Base-by-base conservation (phyloP, 306 rosid species). In the Senna tora region DNA sequence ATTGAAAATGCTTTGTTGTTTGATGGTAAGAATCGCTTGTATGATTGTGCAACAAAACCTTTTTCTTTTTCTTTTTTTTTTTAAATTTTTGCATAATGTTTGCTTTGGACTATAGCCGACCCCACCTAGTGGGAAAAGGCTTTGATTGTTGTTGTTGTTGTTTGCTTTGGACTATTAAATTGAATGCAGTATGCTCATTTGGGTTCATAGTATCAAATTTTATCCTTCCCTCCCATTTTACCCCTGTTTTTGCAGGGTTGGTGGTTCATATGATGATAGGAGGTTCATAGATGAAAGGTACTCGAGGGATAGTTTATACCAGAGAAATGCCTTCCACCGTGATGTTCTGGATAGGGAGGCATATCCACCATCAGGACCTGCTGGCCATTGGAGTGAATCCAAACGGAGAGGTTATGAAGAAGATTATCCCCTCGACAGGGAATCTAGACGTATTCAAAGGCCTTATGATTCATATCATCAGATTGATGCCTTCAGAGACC, bases 331-430 rank as follows among this genome's bases (percentile, higher is more conserved):
- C 53, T 86, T 86, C 73, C 95, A 72, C 59, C 91, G 73, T 67
- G 96, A 94, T 56, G 77, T 73, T 80, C 50, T 86, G 80, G 90
- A 91, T 60, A 85, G 96, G 82, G 98, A 94, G 47, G 81, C 84
- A 79, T 89, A 89, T 76, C 84, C 87, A 34, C 89, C 94, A 52
- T 86, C 85, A 3, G 87, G 80, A 60, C 89, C 90, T 73, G 61
- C 88, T 75, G 97, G 91, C 78, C 81, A 80, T 61, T 94, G 97
- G 97, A 77, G 88, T 56, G 88, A 84, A 36, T 86, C 98, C 56
- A 89, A 96, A 70, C 86, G 89, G 83, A 84, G 96, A 81, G 87
- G 91, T 74, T 89, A 87, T 52, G 95, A 91, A 58, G 96, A 89
- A 43, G 96, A 89, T 55, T 84, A 78, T 84, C 84, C 90, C 14